Evolutionary conservation across 148 eudicot species (phyloP), one percentile per base, ranked within the genome.

Genomic region (Rhododendron kiyosumense): DNA sequence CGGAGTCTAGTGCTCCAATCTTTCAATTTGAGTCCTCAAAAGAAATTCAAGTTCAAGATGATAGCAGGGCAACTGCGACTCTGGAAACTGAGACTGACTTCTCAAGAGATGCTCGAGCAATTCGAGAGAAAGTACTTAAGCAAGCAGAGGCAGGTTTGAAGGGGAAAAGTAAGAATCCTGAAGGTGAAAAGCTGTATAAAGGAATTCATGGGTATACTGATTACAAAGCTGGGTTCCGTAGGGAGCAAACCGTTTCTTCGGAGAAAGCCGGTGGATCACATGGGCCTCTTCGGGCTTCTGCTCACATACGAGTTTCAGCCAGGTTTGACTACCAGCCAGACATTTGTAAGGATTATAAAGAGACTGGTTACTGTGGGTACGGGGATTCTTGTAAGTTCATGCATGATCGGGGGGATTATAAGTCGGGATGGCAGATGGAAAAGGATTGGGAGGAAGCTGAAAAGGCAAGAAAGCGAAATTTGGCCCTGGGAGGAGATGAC

Each of bases 241-340:
- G 99, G 83, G 98, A 96, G 87, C 99, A 92, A 65, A 96, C 99
- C 2, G 88, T 96, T 84, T 90, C 98, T 10, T 87, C 95, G 26
- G 97, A 95, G 90, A 95, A 96, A 89, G 99, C 98, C 30, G 96
- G 97, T 81, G 99, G 99, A 77, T 65, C 99, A 7, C 98, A 96
- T 83, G 99, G 99, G 14, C 99, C 99, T 38, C 94, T 96, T 18
- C 91, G 99, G 89, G 97, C 99, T 74, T 95, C 99, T 11, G 98
- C 99, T 65, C 98, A 96, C 86, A 96, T 96, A 43, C 92, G 98
- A 83, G 97, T 94, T 3, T 93, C 99, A 0, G 94, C 98, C 18
- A 93, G 99, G 89, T 96, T 94, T 90, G 99, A 96, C 84, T 96
- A 95, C 84, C 99, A 95, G 86, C 98, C 98, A 5, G 99, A 96